Conservation (phyloP, 352 stramenopile genomes). For the Aphanomyces euteiches region DNA sequence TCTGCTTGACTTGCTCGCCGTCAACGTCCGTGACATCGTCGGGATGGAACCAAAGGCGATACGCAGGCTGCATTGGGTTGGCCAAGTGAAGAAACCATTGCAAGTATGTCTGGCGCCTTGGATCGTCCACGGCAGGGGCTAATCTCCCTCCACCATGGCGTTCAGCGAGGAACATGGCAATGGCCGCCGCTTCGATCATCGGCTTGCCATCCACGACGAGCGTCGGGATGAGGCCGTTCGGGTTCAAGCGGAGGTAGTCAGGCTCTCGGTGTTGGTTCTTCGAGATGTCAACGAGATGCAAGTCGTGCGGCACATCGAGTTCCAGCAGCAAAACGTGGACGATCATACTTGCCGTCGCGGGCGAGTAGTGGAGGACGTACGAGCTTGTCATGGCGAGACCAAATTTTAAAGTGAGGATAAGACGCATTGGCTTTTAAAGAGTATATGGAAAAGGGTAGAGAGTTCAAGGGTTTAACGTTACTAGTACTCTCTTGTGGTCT, state of each 20-base stretch:
- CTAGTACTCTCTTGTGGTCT: no score
- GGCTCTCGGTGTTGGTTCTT: not conserved
- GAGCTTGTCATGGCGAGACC: not conserved
- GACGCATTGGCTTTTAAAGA: no score
- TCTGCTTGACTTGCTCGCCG: not conserved
- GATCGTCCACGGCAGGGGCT: slow-evolving; percentile 1
- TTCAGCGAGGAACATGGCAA: slow-evolving; percentile 13
- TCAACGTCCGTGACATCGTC: not conserved
- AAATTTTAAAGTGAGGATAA: not conserved
- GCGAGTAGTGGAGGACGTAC: slow-evolving; percentile 15
- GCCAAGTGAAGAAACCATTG: slow-evolving; percentile 13
- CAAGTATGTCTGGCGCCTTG: not conserved
- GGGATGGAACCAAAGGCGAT: slow-evolving; percentile 7
- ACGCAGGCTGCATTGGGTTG: slow-evolving; percentile 15
- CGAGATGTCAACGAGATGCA: not conserved
- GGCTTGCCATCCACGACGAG: slow-evolving; percentile 5
- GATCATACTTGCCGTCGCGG: slow-evolving; percentile 13
- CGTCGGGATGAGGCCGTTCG: slow-evolving; percentile 4
- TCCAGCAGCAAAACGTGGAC: not conserved
- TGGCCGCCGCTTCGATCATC: slow-evolving; percentile 7
- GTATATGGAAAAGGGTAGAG: no score
- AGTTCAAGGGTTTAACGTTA: no score
- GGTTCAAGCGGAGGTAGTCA: slow-evolving; percentile 8
- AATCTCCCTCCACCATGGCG: not conserved
- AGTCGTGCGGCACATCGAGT: not conserved